Evolutionary conservation across 331 rosid genomes (phyloP), one percentile per base, ranked within the genome.

Genomic region (Quercus lobata): DNA sequence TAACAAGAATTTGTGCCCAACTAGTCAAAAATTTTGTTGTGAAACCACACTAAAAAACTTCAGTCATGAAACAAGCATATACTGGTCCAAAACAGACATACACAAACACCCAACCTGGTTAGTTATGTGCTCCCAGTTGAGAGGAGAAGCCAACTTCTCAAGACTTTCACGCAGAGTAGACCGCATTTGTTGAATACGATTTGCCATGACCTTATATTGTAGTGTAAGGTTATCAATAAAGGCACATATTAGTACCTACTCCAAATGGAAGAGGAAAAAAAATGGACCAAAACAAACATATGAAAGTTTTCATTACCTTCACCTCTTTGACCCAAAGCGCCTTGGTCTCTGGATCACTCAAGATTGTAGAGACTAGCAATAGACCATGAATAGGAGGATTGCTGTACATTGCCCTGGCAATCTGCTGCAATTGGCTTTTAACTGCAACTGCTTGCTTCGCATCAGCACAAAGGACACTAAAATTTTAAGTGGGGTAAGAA

Each of bases 351-450:
- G 86, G 77, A 72, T 88, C 78, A 30, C 83, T 83, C 84, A 91
- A 85, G 88, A 91, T 87, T 74, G 79, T 80, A 1, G 87, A 80
- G 82, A 76, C 91, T n/a, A 91, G 78, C 74, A 86, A 80, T 19
- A 77, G 27, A 6, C 92, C 91, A 55, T 84, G 89, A 60, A 85
- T 79, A 14, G 90, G 89, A 82, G 90, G 89, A 72, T 87, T 84
- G 80, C 95, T 80, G 71, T 88, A 84, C 90, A 89, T 89, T 66
- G 92, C 86, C 79, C 84, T 82, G 21, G 95, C 85, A 81, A 89
- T 88, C 73, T 83, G 76, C 81, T 82, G 86, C 17, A 87, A 79
- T 82, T 88, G 92, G 82, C 90, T 87, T 89, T 85, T 87, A 57
- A 91, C 73, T 56, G 83, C 84, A 76, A 77, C 65, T 14, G 76